These are phyloP conservation scores for Parascedosporium putredinis DNA, from an alignment of 2,329 filamentous ascomycete species.

Conservation along the genomic window DNA sequence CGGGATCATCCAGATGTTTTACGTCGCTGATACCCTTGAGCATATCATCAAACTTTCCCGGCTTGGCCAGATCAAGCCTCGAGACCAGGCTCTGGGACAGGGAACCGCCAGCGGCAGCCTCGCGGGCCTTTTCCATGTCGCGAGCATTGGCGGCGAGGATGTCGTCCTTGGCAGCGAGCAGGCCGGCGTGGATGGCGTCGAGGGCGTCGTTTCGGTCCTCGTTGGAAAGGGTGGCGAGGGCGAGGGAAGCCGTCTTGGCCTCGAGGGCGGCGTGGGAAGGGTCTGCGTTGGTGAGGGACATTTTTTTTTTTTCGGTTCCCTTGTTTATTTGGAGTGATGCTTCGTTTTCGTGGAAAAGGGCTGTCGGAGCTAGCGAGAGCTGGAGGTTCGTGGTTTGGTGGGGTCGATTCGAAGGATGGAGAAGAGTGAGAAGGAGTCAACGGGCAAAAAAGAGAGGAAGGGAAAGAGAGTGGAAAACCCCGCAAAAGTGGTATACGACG, in stretches of 20 bases:
- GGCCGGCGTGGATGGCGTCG: slow-evolving; percentile 69
- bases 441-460: no score
- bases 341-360: no score
- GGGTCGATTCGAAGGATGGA: no score
- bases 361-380: no score
- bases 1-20: slow-evolving; percentile 70
- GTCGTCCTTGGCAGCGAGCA: slow-evolving; percentile 55
- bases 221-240: slow-evolving; percentile 68
- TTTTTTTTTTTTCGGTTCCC: slow-evolving; percentile 32
- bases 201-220: slow-evolving; percentile 75
- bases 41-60: slow-evolving; percentile 97
- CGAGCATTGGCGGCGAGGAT: slow-evolving; percentile 81
- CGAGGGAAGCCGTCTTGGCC: slow-evolving; percentile 73
- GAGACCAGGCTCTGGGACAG: slow-evolving; percentile 78
- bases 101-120: slow-evolving; percentile 63
- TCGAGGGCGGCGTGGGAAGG: slow-evolving; percentile 66
- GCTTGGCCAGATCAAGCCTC: slow-evolving; percentile 72
- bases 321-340: no score
- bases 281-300: slow-evolving; percentile 85
- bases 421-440: no score
- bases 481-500: no score
- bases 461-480: no score
- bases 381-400: no score
- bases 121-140: slow-evolving; percentile 66
- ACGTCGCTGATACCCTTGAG: slow-evolving; percentile 89